Percentiles rank a stretch among this genome's conserved stretches.
Conservation (phyloP, 2,329 filamentous ascomycete species). For the Neonectria faginata region DNA sequence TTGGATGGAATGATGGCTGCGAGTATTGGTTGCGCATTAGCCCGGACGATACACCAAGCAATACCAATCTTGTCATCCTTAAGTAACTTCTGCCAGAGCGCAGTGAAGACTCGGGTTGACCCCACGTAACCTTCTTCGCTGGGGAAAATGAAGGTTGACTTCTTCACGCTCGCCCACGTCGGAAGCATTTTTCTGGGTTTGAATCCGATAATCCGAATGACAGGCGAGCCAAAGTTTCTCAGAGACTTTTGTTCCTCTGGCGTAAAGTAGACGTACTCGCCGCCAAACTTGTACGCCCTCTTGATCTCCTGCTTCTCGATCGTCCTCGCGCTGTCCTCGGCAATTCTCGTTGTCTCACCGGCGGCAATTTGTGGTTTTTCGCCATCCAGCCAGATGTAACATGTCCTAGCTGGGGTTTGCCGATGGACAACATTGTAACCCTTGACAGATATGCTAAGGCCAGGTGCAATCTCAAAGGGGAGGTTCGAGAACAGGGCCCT, state of each 20-base stretch:
- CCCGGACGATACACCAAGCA: constrained; percentile 88
- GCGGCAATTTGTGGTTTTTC: constrained; percentile 85
- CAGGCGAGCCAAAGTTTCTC: constrained; percentile 82
- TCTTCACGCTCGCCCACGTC: constrained; percentile 86
- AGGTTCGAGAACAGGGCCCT: constrained; percentile 87
- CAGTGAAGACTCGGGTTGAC: constrained; percentile 91
- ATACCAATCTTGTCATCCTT: constrained; percentile 84
- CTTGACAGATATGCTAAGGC: constrained; percentile 88
- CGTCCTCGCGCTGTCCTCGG: constrained; percentile 80
- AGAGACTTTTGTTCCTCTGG: constrained; percentile 84
- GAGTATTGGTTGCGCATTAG: constrained; percentile 82
- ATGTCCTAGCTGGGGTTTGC: constrained; percentile 83
- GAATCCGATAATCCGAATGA: constrained; percentile 93
- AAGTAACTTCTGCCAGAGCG: constrained; percentile 87
- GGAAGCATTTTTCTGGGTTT: constrained; percentile 82
- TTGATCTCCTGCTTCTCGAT: constrained; percentile 86
- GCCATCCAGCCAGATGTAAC: constrained; percentile 89
- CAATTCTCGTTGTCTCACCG: constrained; percentile 78
- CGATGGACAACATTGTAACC: constrained; percentile 91
- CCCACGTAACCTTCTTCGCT: constrained; percentile 91
- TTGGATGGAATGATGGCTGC: constrained; percentile 84
- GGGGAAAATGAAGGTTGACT: constrained; percentile 93
- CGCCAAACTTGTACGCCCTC: constrained; percentile 96
- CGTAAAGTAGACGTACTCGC: constrained; percentile 87
- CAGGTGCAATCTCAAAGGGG: constrained; percentile 88